These are phyloP conservation scores for Hondaea fermentalgiana DNA, from an alignment of 108 stramenopile genomes.

Conservation along the genomic window DNA sequence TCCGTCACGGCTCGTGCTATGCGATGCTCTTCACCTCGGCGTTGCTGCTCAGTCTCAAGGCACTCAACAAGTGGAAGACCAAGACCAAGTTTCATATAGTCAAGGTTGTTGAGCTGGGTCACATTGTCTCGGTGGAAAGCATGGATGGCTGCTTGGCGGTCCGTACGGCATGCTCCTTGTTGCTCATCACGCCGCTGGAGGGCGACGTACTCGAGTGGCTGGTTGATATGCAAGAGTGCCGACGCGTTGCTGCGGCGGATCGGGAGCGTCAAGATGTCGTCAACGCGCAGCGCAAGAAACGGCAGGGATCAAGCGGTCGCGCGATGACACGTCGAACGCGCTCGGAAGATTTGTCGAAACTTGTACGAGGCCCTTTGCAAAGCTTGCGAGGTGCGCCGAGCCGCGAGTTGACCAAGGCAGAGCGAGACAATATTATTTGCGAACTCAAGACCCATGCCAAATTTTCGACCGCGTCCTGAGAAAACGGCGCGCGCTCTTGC, in stretches of 20 bases:
- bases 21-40: neutral
- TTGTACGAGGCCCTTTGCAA: no score
- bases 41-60: neutral
- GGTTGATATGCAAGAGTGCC: neutral
- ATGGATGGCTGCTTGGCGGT: neutral
- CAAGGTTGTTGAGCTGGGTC: neutral
- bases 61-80: neutral
- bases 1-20: neutral
- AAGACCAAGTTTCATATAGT: neutral
- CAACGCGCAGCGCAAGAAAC: neutral
- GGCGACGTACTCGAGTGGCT: neutral
- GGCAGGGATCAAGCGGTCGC: neutral
- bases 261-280: neutral
- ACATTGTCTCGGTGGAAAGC: neutral
- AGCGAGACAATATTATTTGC: neutral
- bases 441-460: neutral
- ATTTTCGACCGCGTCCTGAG: neutral
- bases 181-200: neutral
- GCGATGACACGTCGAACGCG: neutral
- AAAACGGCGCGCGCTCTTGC: neutral
- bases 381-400: no score
- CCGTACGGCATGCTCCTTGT: neutral
- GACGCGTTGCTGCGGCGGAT: neutral
- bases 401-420: neutral
- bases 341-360: neutral